These are phyloP conservation scores for Salvia rosmarinus DNA, from an alignment of 257 asterid genomes.

Conservation along the genomic window DNA sequence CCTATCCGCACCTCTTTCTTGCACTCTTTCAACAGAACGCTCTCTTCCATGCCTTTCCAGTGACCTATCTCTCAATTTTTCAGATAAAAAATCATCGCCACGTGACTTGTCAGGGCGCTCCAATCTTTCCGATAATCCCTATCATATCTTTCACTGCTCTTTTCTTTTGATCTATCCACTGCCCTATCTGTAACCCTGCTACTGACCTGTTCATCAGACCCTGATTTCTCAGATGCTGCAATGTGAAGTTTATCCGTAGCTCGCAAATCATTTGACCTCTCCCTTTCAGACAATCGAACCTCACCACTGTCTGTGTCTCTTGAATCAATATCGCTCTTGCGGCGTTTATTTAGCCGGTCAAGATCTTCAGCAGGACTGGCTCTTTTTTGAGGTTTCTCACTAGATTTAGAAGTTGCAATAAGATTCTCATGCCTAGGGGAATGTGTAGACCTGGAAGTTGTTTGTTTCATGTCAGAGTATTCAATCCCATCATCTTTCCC, in stretches of 20 bases:
- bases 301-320: conserved; percentile 73
- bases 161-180: conserved; percentile 78
- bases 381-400: conserved; percentile 80
- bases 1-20: conserved; percentile 78
- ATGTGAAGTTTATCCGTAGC: conserved; percentile 56
- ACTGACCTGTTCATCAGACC: conserved; percentile 62
- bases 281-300: conserved; percentile 68
- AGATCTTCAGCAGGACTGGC: conserved; percentile 80
- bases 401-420: conserved; percentile 49
- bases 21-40: conserved; percentile 84
- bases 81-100: conserved; percentile 70
- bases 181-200: conserved; percentile 61
- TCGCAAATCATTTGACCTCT: conserved; percentile 63
- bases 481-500: conserved; percentile 73
- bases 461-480: conserved; percentile 56
- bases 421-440: conserved; percentile 78
- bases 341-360: conserved; percentile 83
- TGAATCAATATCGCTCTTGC: conserved; percentile 76
- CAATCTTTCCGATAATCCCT: conserved; percentile 76
- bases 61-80: conserved; percentile 83
- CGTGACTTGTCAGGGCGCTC: conserved; percentile 87
- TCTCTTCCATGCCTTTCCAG: conserved; percentile 86
- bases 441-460: conserved; percentile 62
- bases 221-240: conserved; percentile 55
- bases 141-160: conserved; percentile 76